Percentiles rank a stretch among this genome's conserved stretches.
phyloP scores from a whole-genome alignment of 768 basidiomycete species.

The Dentipellis sp. region DNA sequence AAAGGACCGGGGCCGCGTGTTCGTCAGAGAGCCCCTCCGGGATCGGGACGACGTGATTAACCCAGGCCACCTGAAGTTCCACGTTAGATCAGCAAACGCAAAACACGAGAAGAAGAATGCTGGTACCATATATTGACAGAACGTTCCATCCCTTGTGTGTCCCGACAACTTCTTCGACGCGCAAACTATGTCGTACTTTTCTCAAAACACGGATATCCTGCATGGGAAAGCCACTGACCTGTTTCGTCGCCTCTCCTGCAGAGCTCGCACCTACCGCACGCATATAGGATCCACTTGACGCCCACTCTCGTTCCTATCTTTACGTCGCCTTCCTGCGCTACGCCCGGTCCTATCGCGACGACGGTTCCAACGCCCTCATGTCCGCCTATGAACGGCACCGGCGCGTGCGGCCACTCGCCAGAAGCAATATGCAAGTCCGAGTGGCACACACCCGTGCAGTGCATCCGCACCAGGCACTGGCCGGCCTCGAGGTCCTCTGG shows the following conservation, averaged over 20 bases:
- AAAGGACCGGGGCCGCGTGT: conserved; percentile 34
- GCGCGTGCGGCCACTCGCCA: background rate
- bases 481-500: background rate
- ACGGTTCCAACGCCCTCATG: conserved; percentile 2
- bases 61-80: conserved; percentile 21
- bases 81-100: background rate
- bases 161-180: conserved; percentile 17
- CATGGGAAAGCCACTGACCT: conserved; percentile 11
- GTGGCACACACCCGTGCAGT: conserved; percentile 1
- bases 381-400: background rate
- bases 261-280: conserved; percentile 31
- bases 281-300: conserved; percentile 33
- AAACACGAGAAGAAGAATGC: background rate
- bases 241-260: conserved; percentile 30
- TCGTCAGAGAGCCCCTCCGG: conserved; percentile 31
- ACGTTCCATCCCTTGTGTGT: conserved; percentile 35
- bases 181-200: background rate
- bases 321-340: background rate
- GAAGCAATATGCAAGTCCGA: background rate
- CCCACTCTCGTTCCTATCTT: conserved; percentile 22
- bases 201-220: background rate
- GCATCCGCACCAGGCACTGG: conserved; percentile 1
- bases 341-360: background rate
- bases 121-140: conserved; percentile 25
- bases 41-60: conserved; percentile 34